phyloP scores from a whole-genome alignment of 805 yeast genomes.

The Starmerella tilneyi region DNA sequence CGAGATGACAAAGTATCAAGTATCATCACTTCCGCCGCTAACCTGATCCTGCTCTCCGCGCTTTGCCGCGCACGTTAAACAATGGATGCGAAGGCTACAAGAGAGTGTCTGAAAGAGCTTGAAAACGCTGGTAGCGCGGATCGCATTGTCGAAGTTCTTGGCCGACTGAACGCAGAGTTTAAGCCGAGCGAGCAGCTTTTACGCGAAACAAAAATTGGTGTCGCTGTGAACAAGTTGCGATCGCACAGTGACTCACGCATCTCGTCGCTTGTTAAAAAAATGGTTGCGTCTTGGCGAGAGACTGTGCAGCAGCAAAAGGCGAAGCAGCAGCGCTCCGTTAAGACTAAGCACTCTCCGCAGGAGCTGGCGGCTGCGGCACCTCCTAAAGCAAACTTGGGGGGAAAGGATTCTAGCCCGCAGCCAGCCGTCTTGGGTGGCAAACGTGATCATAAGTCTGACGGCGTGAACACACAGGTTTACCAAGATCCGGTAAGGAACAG shows the following conservation, averaged over 20 bases:
- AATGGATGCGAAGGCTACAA: slow-evolving; percentile 24
- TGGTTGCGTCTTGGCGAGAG: slow-evolving; percentile 85
- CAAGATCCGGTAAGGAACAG: slow-evolving; percentile 74
- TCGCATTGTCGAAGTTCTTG: slow-evolving; percentile 56
- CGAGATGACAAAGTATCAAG: slow-evolving; percentile 2
- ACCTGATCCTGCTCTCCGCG: background rate
- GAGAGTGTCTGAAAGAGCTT: slow-evolving; percentile 42
- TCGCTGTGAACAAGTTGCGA: slow-evolving; percentile 83
- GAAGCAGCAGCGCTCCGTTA: slow-evolving; percentile 11
- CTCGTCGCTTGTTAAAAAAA: slow-evolving; percentile 60
- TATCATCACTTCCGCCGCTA: background rate
- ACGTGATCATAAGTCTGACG: slow-evolving; percentile 63
- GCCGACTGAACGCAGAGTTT: slow-evolving; percentile 56
- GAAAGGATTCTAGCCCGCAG: slow-evolving; percentile 4
- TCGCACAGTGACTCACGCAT: slow-evolving; percentile 53
- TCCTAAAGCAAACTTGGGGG: background rate
- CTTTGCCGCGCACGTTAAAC: background rate
- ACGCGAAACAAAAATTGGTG: slow-evolving; percentile 94
- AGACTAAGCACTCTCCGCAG: slow-evolving; percentile 6
- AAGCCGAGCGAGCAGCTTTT: slow-evolving; percentile 75
- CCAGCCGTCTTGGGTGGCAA: slow-evolving; percentile 14
- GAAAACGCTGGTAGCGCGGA: slow-evolving; percentile 62
- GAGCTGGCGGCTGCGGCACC: background rate
- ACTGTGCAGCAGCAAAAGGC: slow-evolving; percentile 44
- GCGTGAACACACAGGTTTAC: slow-evolving; percentile 57